Conservation (phyloP, 2,329 filamentous ascomycete species). For the Aspergillus oerlinghausenensis region DNA sequence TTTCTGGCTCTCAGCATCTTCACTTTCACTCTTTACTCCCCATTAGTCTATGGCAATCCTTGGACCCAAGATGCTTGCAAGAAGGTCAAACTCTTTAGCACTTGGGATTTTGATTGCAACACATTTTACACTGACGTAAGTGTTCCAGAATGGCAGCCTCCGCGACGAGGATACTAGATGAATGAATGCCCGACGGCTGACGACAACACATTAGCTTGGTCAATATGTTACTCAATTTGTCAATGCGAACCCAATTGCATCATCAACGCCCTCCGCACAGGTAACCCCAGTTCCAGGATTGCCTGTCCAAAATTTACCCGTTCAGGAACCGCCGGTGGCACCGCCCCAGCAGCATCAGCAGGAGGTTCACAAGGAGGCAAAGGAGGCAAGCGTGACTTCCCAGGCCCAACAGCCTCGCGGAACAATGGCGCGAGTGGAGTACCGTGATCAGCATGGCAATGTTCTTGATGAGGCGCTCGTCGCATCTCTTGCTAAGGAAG, state of each 20-base stretch:
- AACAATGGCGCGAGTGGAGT: slow-evolving; percentile 82
- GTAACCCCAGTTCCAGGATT: slow-evolving; percentile 10
- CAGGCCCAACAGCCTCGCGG: slow-evolving; percentile 35
- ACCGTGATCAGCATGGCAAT: slow-evolving; percentile 91
- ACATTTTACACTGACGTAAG: slow-evolving; percentile 83
- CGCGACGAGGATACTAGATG: slow-evolving; percentile 24
- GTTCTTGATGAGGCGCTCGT: slow-evolving; percentile 80
- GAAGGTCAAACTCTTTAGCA: slow-evolving; percentile 76
- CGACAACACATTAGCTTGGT: slow-evolving; percentile 30
- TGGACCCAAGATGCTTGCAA: slow-evolving; percentile 91
- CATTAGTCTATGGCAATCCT: slow-evolving; percentile 84
- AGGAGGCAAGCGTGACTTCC: slow-evolving; percentile 31
- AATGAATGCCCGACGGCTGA: slow-evolving; percentile 22
- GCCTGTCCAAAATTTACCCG: not conserved
- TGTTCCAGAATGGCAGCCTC: slow-evolving; percentile 36
- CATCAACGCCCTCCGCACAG: slow-evolving; percentile 19
- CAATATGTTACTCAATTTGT: slow-evolving; percentile 35
- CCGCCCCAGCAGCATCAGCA: slow-evolving; percentile 17
- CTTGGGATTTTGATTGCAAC: slow-evolving; percentile 99
- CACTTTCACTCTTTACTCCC: slow-evolving; percentile 80
- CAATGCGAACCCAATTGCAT: slow-evolving; percentile 18
- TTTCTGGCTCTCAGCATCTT: slow-evolving; percentile 71
- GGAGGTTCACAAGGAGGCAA: slow-evolving; percentile 14
- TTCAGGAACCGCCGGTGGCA: slow-evolving; percentile 8
- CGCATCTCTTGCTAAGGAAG: slow-evolving; percentile 63